Conservation (phyloP, 1,284 basidiomycete genomes). For the Puccinia brachypodii region DNA sequence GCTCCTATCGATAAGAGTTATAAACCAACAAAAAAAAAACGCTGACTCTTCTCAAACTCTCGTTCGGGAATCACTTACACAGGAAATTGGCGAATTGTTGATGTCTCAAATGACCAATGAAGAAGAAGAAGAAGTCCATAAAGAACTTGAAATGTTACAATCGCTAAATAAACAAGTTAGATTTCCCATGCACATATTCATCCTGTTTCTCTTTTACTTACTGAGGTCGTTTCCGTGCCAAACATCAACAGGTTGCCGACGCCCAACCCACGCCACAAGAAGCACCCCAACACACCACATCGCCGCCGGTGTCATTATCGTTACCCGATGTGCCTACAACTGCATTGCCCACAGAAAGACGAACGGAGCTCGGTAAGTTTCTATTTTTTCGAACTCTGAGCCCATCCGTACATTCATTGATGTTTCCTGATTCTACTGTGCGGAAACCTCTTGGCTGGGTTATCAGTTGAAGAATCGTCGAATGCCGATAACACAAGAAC, state of each 20-base stretch:
- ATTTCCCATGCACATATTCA: not conserved
- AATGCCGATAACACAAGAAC: not conserved
- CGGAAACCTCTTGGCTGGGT: not conserved
- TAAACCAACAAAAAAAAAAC: not conserved
- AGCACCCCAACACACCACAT: not conserved
- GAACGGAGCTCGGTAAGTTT: not conserved
- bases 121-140: slow-evolving; percentile 89
- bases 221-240: not conserved
- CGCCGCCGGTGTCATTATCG: not conserved
- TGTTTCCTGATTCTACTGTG: not conserved
- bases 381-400: not conserved
- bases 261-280: not conserved
- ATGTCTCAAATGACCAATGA: slow-evolving; percentile 77
- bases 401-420: not conserved
- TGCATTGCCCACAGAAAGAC: not conserved
- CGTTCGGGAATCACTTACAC: not conserved
- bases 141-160: slow-evolving; percentile 63
- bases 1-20: not conserved
- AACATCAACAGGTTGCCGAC: not conserved
- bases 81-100: slow-evolving; percentile 83
- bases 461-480: not conserved
- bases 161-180: slow-evolving; percentile 7
- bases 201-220: not conserved
- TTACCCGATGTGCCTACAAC: slow-evolving; percentile 16
- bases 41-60: not conserved